A percentile compares a stretch with the other conserved stretches of the same genome.
phyloP scores from a whole-genome alignment of 208 protist genomes.

The Trypanosomatidae sp. region DNA sequence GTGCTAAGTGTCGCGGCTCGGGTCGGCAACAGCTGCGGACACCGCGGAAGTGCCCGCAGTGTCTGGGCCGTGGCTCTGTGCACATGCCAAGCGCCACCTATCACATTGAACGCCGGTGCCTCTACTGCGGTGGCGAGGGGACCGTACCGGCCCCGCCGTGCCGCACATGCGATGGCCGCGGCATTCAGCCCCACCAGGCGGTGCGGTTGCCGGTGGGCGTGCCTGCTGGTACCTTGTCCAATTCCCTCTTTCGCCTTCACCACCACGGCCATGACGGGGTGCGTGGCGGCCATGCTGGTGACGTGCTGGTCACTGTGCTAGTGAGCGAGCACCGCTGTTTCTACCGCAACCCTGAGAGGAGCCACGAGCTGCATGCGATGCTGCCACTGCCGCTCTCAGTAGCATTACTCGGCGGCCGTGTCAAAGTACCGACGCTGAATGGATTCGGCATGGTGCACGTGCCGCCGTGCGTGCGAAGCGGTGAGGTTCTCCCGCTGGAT shows the following conservation, averaged over 20 bases:
- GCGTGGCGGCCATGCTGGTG: constrained; percentile 72
- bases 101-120: constrained; percentile 80
- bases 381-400: constrained; percentile 76
- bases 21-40: constrained; percentile 39
- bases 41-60: constrained; percentile 73
- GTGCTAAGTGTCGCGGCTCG: constrained; percentile 49
- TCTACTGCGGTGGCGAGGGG: constrained; percentile 78
- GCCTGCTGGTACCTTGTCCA: constrained; percentile 36
- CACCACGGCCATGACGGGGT: constrained; percentile 80
- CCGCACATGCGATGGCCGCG: constrained; percentile 53
- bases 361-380: constrained; percentile 64
- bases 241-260: constrained; percentile 43
- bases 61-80: constrained; percentile 65
- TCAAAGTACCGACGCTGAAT: constrained; percentile 55
- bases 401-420: constrained; percentile 74
- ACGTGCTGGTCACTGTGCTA: constrained; percentile 73
- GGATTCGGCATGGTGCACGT: constrained; percentile 44
- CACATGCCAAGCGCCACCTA: constrained; percentile 84
- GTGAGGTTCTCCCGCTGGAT: constrained; percentile 47
- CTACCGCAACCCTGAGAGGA: constrained; percentile 31
- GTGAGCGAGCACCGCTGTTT: constrained; percentile 81
- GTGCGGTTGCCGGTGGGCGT: constrained; percentile 44
- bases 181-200: constrained; percentile 31
- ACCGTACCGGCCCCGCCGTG: constrained; percentile 61
- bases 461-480: constrained; percentile 76